phyloP scores from a whole-genome alignment of 2,329 filamentous ascomycete species.

The Fusarium sambucinum region DNA sequence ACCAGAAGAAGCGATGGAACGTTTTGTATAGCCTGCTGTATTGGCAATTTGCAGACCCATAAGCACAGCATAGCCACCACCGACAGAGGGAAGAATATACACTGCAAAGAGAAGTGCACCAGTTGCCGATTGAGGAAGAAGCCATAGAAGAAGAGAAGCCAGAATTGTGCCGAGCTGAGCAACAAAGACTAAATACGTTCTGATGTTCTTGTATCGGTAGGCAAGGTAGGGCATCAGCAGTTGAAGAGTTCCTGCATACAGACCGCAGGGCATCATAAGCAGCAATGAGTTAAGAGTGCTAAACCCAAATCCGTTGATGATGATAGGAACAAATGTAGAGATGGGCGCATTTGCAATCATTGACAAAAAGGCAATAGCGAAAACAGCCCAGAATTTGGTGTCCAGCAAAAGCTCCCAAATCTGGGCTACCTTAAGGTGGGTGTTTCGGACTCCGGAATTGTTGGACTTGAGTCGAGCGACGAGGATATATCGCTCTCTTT shows the following conservation, averaged over 20 bases:
- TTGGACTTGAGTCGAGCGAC: slow-evolving; percentile 49
- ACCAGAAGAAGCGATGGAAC: slow-evolving; percentile 60
- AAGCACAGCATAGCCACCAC: slow-evolving; percentile 62
- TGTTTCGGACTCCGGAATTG: slow-evolving; percentile 57
- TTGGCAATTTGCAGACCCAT: slow-evolving; percentile 59
- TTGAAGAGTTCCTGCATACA: slow-evolving; percentile 53
- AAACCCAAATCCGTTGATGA: slow-evolving; percentile 60
- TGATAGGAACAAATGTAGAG: slow-evolving; percentile 59
- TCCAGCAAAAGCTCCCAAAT: slow-evolving; percentile 53
- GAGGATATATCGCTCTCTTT: slow-evolving; percentile 48
- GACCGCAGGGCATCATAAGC: slow-evolving; percentile 52
- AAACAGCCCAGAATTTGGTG: slow-evolving; percentile 56
- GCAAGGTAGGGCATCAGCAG: slow-evolving; percentile 56
- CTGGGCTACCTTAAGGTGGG: slow-evolving; percentile 59
- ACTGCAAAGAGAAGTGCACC: slow-evolving; percentile 62
- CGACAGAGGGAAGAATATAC: slow-evolving; percentile 60
- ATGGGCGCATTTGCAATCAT: slow-evolving; percentile 61
- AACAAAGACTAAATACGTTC: slow-evolving; percentile 55
- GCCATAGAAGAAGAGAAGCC: slow-evolving; percentile 35
- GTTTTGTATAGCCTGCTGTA: slow-evolving; percentile 65
- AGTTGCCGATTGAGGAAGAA: slow-evolving; percentile 27
- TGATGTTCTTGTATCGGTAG: slow-evolving; percentile 52
- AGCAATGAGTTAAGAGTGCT: slow-evolving; percentile 58
- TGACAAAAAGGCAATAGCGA: slow-evolving; percentile 52
- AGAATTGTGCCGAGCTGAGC: slow-evolving; percentile 58